Base-by-base conservation (phyloP, 495 filamentous ascomycete genomes). In the Aspergillus olivimuriae region DNA sequence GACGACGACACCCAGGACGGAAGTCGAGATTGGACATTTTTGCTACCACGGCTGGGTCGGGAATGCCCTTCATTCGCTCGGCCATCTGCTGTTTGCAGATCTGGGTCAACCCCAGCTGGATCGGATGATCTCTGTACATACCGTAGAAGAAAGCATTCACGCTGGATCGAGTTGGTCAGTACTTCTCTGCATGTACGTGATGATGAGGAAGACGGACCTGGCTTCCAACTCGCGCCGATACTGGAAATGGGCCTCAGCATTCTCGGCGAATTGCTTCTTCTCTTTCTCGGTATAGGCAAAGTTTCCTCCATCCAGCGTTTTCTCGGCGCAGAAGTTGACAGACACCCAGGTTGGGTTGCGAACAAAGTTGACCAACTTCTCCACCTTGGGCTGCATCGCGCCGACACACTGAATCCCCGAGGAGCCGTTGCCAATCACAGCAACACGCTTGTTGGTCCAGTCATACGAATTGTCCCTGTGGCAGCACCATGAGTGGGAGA, bases 381-480 rank as follows among this genome's bases (percentile, higher is more conserved):
- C 24, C 11, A 22, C 39, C 16, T 41, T 41, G 24, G 23, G 39
- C 24, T 72, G 66, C n/a, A 41, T 16, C 3, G 28, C 0, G 6
- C 76, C 72, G 4, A 83, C 62, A 7, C 81, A 56, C 48, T 81
- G 77, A 19, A 58, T 49, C 9, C 50, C 55, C 11, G 59, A 65
- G 8, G 51, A 54, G 47, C 69, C 69, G 59, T 10, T 60, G 37
- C 73, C 73, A 22, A 77, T 65, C 1, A 74, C 39, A 4, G 64
- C 68, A 14, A 78, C 62, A 2, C 44, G 52, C 46, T 74, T 76
- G 9, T 61, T 66, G 4, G 44, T 47, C 10, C 72, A 62, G 30
- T 70, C 57, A 15, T 57, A 55, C 3, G 40, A 50, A 4, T 41
- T 21, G 28, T 71, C 63, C 40, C 40, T 43, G 30, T n/a, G n/a